Evolutionary conservation across 805 yeast species (phyloP), one percentile per base, ranked within the genome.

Genomic region (Starmerella cellae): DNA sequence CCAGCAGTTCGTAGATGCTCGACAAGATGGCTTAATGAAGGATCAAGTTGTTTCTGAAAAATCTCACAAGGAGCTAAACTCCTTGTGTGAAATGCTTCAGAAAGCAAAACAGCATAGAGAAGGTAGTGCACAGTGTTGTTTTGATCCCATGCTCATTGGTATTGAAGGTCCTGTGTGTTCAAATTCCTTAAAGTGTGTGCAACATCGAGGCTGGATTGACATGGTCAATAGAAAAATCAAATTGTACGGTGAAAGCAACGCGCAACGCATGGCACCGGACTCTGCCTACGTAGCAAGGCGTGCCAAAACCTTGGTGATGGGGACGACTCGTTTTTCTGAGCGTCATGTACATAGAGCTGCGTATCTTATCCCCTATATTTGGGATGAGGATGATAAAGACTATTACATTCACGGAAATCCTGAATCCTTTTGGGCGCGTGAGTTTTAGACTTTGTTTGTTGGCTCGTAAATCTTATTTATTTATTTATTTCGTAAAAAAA

Each of bases 261-360:
- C 37, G n/a, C 29, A 20, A n/a, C 41, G 42, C 17, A 16, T 30
- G 4, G 9, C n/a, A 28, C 47, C 47, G 9, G 47, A 44, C 16
- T 32, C 38, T 5, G 42, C 30, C 9, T 41, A 35, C 36, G 24
- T 44, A 2, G 39, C 36, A 17, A 31, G 34, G 35, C 37, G 44
- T 3, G 47, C 45, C 14, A 36, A 42, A 37, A 30, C 13, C 17
- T 33, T 42, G 5, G 43, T 42, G 9, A 33, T 44, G 8, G 48
- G 48, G 13, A 42, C 48, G 11, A 45, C 45, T 8, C 37, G 45
- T 8, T 39, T 37, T 18, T 40, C 47, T n/a, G 16, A 38, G 10
- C 20, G 44, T 1, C 36, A 34, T 9, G 14, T 8, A 18, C 16
- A 6, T 9, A 19, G 20, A 21, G 20, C 28, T 8, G 38, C 38